These are phyloP conservation scores for Symbiodinium pilosum DNA, from an alignment of 73 alveolate species.

Conservation along the genomic window DNA sequence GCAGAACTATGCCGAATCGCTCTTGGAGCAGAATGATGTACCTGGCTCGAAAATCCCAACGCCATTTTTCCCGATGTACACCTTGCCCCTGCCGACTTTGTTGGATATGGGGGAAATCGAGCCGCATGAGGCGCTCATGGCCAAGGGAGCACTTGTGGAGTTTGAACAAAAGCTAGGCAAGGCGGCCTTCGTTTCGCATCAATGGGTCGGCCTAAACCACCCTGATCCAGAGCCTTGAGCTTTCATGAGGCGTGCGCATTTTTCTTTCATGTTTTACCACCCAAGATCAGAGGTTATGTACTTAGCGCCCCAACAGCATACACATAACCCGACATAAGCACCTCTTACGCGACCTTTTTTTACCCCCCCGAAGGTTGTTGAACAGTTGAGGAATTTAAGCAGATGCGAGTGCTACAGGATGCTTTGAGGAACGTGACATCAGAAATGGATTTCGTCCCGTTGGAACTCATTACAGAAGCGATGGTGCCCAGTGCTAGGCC, in stretches of 20 bases:
- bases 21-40: not conserved
- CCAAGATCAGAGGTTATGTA: too few relatives aligned
- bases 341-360: too few relatives aligned
- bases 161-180: too few relatives aligned
- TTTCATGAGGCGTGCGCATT: too few relatives aligned
- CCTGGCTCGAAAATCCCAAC: not conserved
- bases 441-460: not conserved
- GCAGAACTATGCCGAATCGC: not conserved
- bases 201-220: too few relatives aligned
- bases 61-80: not conserved
- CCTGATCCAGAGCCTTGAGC: too few relatives aligned
- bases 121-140: not conserved
- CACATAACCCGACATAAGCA: too few relatives aligned
- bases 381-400: constrained; percentile 10
- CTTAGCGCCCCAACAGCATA: too few relatives aligned
- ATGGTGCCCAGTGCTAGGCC: not conserved
- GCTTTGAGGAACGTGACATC: not conserved
- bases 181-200: too few relatives aligned
- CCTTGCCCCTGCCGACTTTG: not conserved
- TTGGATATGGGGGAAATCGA: not conserved
- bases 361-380: too few relatives aligned
- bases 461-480: not conserved
- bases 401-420: constrained; percentile 17
- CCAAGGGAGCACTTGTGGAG: not conserved
- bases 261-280: too few relatives aligned